Percentiles rank a stretch among this genome's conserved stretches.
Evolutionary conservation across 2,329 filamentous ascomycete species (phyloP).

Genomic region (Trichoderma atrobrunneum): DNA sequence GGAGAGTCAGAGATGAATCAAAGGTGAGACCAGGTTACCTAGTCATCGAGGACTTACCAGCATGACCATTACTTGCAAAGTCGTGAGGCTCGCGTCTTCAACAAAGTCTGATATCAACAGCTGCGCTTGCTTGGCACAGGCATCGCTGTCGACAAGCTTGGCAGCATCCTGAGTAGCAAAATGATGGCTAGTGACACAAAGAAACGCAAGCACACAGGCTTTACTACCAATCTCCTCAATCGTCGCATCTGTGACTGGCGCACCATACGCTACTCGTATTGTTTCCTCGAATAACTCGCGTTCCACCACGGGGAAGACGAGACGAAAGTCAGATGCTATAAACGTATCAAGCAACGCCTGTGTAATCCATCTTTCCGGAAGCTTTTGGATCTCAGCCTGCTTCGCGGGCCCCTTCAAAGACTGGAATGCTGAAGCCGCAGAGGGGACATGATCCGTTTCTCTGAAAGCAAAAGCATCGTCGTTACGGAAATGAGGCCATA

Average conservation of each 20-base stretch:
- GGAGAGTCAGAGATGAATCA: not conserved
- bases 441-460: not conserved
- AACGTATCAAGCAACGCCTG: constrained; percentile 28
- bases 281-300: constrained; percentile 44
- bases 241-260: constrained; percentile 20
- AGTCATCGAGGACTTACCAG: constrained; percentile 38
- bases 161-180: constrained; percentile 23
- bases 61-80: constrained; percentile 46
- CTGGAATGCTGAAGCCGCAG: not conserved
- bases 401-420: not conserved
- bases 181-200: constrained; percentile 34
- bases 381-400: constrained; percentile 16
- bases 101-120: constrained; percentile 42
- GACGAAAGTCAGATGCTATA: constrained; percentile 35
- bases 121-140: constrained; percentile 40
- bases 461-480: not conserved
- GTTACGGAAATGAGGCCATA: constrained; percentile 25
- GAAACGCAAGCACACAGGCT: constrained; percentile 49
- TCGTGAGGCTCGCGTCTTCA: constrained; percentile 43
- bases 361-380: constrained; percentile 37
- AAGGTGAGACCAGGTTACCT: not conserved
- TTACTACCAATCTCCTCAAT: constrained; percentile 36
- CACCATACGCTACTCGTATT: constrained; percentile 43
- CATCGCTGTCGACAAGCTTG: constrained; percentile 38
- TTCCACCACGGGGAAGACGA: constrained; percentile 50